Conservation (phyloP, 2,329 filamentous ascomycete genomes). For the Camptophora hylomeconis region DNA sequence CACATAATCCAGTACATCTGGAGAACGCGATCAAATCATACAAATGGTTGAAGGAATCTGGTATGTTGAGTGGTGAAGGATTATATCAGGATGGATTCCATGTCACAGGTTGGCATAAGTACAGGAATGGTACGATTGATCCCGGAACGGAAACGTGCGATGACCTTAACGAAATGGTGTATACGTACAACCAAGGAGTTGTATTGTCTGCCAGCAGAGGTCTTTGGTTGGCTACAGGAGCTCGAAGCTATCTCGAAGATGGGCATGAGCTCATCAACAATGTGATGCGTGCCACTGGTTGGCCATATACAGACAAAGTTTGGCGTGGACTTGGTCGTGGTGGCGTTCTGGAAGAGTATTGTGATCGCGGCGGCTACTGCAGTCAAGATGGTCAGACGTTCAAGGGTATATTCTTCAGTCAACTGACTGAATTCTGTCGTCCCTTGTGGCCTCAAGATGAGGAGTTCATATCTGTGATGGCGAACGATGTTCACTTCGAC, state of each 20-base stretch:
- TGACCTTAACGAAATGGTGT: conserved; percentile 72
- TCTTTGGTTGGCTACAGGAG: conserved; percentile 66
- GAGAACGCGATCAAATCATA: conserved; percentile 66
- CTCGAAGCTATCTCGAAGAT: conserved; percentile 58
- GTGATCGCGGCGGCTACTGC: conserved; percentile 61
- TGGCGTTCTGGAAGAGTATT: conserved; percentile 73
- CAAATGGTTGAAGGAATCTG: conserved; percentile 62
- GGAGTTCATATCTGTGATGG: conserved; percentile 31
- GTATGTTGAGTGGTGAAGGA: conserved; percentile 63
- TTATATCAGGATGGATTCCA: conserved; percentile 85
- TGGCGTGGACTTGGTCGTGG: conserved; percentile 68
- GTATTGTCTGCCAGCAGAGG: conserved; percentile 68
- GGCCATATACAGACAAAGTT: conserved; percentile 32
- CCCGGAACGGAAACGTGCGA: conserved; percentile 64
- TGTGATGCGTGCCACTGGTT: conserved; percentile 69
- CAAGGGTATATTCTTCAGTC: conserved; percentile 92
- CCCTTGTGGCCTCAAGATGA: conserved; percentile 41
- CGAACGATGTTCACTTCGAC: conserved; percentile 21
- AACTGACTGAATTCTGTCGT: conserved; percentile 66
- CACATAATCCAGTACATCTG: conserved; percentile 52
- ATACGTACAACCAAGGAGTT: conserved; percentile 93
- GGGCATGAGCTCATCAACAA: conserved; percentile 64
- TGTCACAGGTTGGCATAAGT: conserved; percentile 48
- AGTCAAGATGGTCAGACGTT: conserved; percentile 80
- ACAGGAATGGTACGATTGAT: conserved; percentile 35